A percentile compares a stretch with the other conserved stretches of the same genome.
Evolutionary conservation across 2,329 filamentous ascomycete genomes (phyloP).

Genomic region (Trichophyton schoenleinii): DNA sequence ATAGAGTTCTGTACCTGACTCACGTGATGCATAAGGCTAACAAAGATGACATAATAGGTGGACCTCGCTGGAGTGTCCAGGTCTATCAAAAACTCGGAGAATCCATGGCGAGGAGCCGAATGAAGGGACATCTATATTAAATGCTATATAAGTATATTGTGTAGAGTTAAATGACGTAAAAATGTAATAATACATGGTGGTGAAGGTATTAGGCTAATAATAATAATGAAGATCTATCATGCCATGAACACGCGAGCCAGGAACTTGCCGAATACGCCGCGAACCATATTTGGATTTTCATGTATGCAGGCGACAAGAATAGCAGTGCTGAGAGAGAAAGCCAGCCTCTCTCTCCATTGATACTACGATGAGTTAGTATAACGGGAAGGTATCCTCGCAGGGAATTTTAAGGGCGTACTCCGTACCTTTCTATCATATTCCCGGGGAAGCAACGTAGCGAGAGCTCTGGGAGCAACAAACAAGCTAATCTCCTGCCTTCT

Average conservation of each 20-base stretch:
- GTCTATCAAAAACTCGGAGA: too few species aligned
- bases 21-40: background rate
- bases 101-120: background rate
- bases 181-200: background rate
- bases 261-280: constrained; percentile 55
- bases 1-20: background rate
- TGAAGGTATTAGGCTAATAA: background rate
- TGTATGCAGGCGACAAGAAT: constrained; percentile 56
- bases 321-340: constrained; percentile 56
- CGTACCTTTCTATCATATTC: constrained; percentile 45
- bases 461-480: constrained; percentile 67
- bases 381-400: background rate
- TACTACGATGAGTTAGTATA: constrained; percentile 30
- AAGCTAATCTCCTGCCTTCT: constrained; percentile 63
- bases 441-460: constrained; percentile 61
- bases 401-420: constrained; percentile 19
- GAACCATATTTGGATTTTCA: constrained; percentile 51
- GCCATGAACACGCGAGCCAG: constrained; percentile 38
- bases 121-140: background rate
- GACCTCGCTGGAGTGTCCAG: too few species aligned
- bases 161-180: background rate
- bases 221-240: background rate
- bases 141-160: background rate
- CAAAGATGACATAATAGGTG: too few species aligned
- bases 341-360: constrained; percentile 54